Evolutionary conservation across 73 alveolate genomes (phyloP).

Genomic region (Tetrahymena borealis): DNA sequence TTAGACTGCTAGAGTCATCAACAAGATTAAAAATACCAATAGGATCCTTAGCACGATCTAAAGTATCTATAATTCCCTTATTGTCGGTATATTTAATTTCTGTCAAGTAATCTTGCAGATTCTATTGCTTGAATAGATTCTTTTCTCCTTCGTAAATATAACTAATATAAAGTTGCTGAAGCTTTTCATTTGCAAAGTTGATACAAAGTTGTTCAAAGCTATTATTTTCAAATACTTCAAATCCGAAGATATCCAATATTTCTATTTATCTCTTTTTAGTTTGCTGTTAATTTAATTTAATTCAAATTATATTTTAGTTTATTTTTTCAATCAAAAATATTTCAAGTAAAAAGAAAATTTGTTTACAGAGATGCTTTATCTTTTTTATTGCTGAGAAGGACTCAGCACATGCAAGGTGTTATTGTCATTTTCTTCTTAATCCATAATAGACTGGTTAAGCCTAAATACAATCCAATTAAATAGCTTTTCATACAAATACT

Average conservation of each 20-base stretch:
- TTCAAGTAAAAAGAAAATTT: not conserved
- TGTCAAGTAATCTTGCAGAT: slow-evolving; percentile 16
- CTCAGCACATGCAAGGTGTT: slow-evolving; percentile 6
- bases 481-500: slow-evolving; percentile 79
- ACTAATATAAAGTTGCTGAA: slow-evolving; percentile 83
- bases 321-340: not conserved
- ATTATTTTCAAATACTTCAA: slow-evolving; percentile 90
- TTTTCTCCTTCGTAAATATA: slow-evolving; percentile 87
- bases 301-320: not conserved
- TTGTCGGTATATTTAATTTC: slow-evolving; percentile 28
- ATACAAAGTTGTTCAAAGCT: slow-evolving; percentile 90
- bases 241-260: slow-evolving; percentile 92
- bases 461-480: slow-evolving; percentile 79
- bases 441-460: slow-evolving; percentile 35
- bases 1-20: slow-evolving; percentile 48
- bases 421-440: not conserved
- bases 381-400: not conserved
- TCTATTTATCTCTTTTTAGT: slow-evolving; percentile 53
- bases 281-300: not conserved
- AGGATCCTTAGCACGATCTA: slow-evolving; percentile 46
- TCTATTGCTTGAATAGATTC: slow-evolving; percentile 47
- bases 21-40: slow-evolving; percentile 59
- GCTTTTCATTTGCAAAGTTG: slow-evolving; percentile 92
- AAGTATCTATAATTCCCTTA: slow-evolving; percentile 40
- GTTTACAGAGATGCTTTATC: not conserved